Percentiles rank a stretch among this genome's conserved stretches.
Evolutionary conservation across 805 yeast species (phyloP).

Genomic region (Ogataea zsoltii): DNA sequence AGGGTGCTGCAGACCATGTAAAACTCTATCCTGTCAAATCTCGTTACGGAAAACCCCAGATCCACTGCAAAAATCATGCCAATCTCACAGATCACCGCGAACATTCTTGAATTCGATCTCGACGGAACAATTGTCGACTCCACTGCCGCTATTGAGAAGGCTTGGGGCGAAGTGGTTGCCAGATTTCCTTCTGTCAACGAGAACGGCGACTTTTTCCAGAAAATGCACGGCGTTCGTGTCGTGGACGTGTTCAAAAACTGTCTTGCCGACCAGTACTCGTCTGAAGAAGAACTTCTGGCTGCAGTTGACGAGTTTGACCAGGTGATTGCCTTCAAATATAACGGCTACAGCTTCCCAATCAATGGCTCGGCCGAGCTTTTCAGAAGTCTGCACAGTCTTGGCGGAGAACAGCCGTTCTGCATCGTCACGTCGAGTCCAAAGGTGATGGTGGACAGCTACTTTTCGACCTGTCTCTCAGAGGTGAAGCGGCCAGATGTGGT

Average conservation of each 20-base stretch:
- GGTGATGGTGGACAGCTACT: slow-evolving; percentile 78
- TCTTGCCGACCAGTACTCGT: slow-evolving; percentile 46
- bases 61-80: slow-evolving; percentile 3
- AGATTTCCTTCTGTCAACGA: slow-evolving; percentile 55
- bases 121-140: slow-evolving; percentile 88
- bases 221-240: slow-evolving; percentile 83
- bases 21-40: no score
- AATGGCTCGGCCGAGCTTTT: slow-evolving; percentile 73
- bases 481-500: slow-evolving; percentile 64
- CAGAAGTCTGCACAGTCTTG: slow-evolving; percentile 45
- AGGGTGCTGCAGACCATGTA: no score
- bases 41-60: no score
- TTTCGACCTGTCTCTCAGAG: slow-evolving; percentile 58
- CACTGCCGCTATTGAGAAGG: slow-evolving; percentile 77
- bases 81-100: slow-evolving; percentile 1
- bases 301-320: slow-evolving; percentile 50
- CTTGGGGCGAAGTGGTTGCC: slow-evolving; percentile 76
- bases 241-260: slow-evolving; percentile 71
- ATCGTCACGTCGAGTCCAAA: slow-evolving; percentile 84
- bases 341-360: slow-evolving; percentile 71
- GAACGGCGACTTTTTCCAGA: slow-evolving; percentile 57
- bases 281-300: slow-evolving; percentile 16
- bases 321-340: slow-evolving; percentile 68
- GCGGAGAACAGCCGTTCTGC: slow-evolving; percentile 77
- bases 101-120: slow-evolving; percentile 65